phyloP scores from a whole-genome alignment of 2,329 filamentous ascomycete genomes.

The Ustilaginoidea virens region DNA sequence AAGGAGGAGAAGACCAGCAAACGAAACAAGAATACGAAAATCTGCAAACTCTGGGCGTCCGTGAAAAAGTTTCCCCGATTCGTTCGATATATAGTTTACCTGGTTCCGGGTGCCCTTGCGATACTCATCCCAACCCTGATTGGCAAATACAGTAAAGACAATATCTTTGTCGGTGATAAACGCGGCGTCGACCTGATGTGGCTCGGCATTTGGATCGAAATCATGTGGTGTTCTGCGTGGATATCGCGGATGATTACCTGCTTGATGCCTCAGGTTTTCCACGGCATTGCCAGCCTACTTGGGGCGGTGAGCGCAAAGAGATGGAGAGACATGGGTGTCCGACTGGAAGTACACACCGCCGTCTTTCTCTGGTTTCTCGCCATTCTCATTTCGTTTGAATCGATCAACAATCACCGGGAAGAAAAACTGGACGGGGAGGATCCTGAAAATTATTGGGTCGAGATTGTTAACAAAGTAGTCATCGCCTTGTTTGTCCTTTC shows the following conservation, averaged over 20 bases:
- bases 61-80: slow-evolving; percentile 34
- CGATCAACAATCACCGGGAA: slow-evolving; percentile 47
- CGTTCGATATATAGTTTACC: slow-evolving; percentile 32
- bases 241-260: slow-evolving; percentile 43
- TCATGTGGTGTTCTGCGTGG: slow-evolving; percentile 87
- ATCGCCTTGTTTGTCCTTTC: slow-evolving; percentile 70
- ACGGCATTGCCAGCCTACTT: slow-evolving; percentile 50
- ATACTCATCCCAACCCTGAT: slow-evolving; percentile 31
- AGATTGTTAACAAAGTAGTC: slow-evolving; percentile 69
- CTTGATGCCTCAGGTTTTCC: slow-evolving; percentile 31
- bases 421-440: slow-evolving; percentile 23
- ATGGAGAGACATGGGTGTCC: slow-evolving; percentile 77
- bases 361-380: slow-evolving; percentile 88
- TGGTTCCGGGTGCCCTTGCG: slow-evolving; percentile 27
- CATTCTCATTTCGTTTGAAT: slow-evolving; percentile 71
- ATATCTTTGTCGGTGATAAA: slow-evolving; percentile 39
- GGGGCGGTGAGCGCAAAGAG: slow-evolving; percentile 79
- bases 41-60: slow-evolving; percentile 27
- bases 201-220: slow-evolving; percentile 93
- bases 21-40: slow-evolving; percentile 16
- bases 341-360: slow-evolving; percentile 71
- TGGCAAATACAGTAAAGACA: slow-evolving; percentile 22
- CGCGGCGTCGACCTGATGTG: slow-evolving; percentile 69
- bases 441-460: slow-evolving; percentile 51
- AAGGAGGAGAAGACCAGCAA: slow-evolving; percentile 15